These are phyloP conservation scores for Eucalyptus guilfoylei DNA, from an alignment of 345 rosid species.

Conservation along the genomic window DNA sequence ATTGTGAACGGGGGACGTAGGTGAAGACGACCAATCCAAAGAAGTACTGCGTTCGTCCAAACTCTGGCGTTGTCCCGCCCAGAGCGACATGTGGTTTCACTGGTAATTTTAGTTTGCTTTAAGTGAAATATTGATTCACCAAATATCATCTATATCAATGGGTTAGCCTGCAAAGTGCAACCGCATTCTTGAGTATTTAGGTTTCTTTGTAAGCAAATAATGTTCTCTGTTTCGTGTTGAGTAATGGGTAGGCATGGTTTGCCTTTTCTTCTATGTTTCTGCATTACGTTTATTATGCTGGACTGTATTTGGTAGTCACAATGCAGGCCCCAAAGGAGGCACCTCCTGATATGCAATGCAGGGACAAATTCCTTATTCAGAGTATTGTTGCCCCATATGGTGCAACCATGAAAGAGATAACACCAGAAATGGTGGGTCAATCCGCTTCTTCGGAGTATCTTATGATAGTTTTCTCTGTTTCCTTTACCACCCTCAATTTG, in stretches of 20 bases:
- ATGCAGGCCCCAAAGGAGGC: conserved; percentile 89
- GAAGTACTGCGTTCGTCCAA: conserved; percentile 82
- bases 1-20: conserved; percentile 9
- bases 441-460: neutral
- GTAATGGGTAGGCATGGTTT: neutral
- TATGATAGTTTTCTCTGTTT: neutral
- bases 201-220: neutral
- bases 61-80: conserved; percentile 63
- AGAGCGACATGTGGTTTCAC: conserved; percentile 50
- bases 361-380: conserved; percentile 86
- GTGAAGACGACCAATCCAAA: conserved; percentile 86
- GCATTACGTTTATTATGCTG: neutral
- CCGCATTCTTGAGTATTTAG: neutral
- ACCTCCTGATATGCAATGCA: conserved; percentile 81
- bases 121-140: neutral
- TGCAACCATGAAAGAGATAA: conserved; percentile 38
- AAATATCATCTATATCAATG: neutral
- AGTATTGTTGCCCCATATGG: conserved; percentile 55
- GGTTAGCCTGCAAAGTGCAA: neutral
- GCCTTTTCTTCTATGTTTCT: neutral
- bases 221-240: neutral
- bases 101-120: conserved; percentile 15
- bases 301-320: conserved; percentile 37
- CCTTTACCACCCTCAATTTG: neutral
- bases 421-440: conserved; percentile 47